Base-by-base conservation (phyloP, 2,329 filamentous ascomycete genomes). In the Trichophyton mentagrophytes region DNA sequence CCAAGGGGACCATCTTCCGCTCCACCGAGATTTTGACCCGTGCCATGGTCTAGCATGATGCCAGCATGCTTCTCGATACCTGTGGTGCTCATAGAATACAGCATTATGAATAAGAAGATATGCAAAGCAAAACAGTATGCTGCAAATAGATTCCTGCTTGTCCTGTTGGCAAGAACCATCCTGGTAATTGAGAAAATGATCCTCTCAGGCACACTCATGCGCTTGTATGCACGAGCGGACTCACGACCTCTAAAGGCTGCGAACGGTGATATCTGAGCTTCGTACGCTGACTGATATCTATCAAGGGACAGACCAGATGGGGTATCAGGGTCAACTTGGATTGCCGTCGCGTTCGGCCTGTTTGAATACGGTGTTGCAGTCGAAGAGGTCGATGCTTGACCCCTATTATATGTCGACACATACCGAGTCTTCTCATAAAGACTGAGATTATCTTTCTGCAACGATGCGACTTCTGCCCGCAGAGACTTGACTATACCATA, bases 361-460 rank as follows among this genome's bases (percentile, higher is more conserved):
- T 79, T 78, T 42, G 81, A 79, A 62, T 77, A 78, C 1, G 73
- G 72, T 47, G 85, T 87, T n/a, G 85, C 84, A 11, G 85, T 85
- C 3, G 83, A 83, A 3, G 83, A 83, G 1, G 77, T 74, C 20
- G 82, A 80, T 4, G 80, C 80, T 13, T 81, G 82, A 53, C 82
- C 82, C 40, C 91, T 85, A 72, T 86, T 95, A 78, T 96, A 99
- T 1, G 89, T 91, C 5, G 90, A 96, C 25, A 97, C 85, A 71
- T 99, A 99, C 66, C 93, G 85, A 17, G 92, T 96, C 80, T 97
- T 99, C 74, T 99, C 93, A 73, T 99, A 99, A 6, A 99, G 80
- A 67, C 88, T 90, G 40, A 99, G 80, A 71, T 99, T 99, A 74
- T 99, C 93, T 72, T 91, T 95, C 70, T 99, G 95, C 46, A 99